Conservation (phyloP, 352 stramenopile species). For the Globisporangium emineosum region DNA sequence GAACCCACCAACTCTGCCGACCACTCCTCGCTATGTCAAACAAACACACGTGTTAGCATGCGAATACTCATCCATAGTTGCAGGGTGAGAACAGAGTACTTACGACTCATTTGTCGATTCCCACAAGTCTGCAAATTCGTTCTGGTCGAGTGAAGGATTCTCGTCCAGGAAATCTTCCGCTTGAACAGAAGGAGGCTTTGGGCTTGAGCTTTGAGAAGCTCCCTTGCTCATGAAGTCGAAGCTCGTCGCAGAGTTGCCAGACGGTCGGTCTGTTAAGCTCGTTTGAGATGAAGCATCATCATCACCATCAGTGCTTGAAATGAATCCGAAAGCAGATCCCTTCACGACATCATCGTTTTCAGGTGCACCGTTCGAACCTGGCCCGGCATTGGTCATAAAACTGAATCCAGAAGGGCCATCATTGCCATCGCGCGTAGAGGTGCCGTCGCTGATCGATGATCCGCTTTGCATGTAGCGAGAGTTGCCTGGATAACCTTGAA, state of each 20-base stretch:
- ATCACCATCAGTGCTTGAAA: conserved; percentile 39
- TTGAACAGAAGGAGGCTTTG: conserved; percentile 30
- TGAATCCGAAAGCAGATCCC: conserved; percentile 79
- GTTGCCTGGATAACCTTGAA: conserved; percentile 31
- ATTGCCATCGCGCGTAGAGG: conserved; percentile 17
- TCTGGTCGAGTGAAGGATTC: conserved; percentile 38
- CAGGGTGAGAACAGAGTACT: conserved; percentile 16
- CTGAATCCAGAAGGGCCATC: conserved; percentile 39
- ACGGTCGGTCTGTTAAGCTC: conserved; percentile 43
- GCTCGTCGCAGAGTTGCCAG: conserved; percentile 29
- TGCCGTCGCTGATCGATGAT: conserved; percentile 25
- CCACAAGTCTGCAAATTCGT: conserved; percentile 74
- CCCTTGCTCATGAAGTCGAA: conserved; percentile 42
- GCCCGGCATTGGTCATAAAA: conserved; percentile 32
- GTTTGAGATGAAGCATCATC: conserved; percentile 45
- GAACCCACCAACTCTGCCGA: conserved; percentile 53
- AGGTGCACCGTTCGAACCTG: conserved; percentile 6
- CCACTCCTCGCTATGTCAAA: conserved; percentile 62
- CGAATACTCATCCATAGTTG: not conserved
- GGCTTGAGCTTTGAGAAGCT: conserved; percentile 12
- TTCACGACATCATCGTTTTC: conserved; percentile 15
- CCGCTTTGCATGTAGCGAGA: conserved; percentile 21
- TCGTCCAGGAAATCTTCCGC: conserved; percentile 63
- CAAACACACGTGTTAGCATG: conserved; percentile 10
- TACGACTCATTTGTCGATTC: conserved; percentile 78